These are phyloP conservation scores for Cytospora chrysosperma DNA, from an alignment of 2,329 filamentous ascomycete species.

Conservation along the genomic window DNA sequence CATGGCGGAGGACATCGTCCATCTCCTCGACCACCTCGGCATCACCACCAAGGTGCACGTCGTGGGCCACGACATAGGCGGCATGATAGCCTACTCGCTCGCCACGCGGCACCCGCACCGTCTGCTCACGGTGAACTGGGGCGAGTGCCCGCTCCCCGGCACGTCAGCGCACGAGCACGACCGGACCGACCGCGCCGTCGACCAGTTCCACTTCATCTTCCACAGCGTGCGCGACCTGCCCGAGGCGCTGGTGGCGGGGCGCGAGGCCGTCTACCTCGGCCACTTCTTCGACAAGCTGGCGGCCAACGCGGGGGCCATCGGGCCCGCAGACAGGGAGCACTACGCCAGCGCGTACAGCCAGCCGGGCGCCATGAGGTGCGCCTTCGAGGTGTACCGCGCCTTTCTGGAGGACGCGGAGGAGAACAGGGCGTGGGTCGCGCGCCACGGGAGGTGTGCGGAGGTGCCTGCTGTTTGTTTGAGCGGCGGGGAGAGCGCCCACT, in stretches of 20 bases:
- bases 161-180: conserved; percentile 32
- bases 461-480: background rate
- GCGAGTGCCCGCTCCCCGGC: conserved; percentile 43
- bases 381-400: background rate
- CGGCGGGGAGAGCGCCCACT: background rate
- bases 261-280: background rate
- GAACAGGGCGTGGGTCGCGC: background rate
- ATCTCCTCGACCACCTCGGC: conserved; percentile 32
- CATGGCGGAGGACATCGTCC: conserved; percentile 41
- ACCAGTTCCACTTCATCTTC: conserved; percentile 13
- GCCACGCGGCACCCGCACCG: conserved; percentile 36
- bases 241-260: background rate
- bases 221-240: conserved; percentile 1
- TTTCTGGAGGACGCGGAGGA: background rate
- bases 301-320: background rate
- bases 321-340: background rate
- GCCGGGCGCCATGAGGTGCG: background rate
- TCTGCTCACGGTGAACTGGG: conserved; percentile 39
- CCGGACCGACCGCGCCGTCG: background rate
- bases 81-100: conserved; percentile 43
- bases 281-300: conserved; percentile 3
- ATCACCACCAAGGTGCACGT: conserved; percentile 41
- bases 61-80: conserved; percentile 48
- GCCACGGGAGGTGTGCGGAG: background rate
- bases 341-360: background rate